Base-by-base conservation (phyloP, 352 stramenopile genomes). In the Saprolegnia parasitica region DNA sequence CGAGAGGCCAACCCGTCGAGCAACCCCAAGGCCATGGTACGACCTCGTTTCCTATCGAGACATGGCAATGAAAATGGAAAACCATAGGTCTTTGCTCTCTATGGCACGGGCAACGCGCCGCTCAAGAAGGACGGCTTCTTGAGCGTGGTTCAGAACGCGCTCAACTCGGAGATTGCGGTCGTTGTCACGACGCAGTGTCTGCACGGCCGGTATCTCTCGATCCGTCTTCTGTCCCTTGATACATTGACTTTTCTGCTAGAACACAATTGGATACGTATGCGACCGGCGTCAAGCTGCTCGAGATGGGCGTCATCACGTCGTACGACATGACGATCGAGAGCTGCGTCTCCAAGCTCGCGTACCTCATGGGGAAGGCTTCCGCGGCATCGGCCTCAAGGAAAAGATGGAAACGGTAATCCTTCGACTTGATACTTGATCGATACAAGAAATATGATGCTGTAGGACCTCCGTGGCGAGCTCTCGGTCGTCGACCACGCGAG, bases 311-410 rank as follows among this genome's bases (percentile, higher is more conserved):
- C n/a, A 93, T 99, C 62, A 97, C 86, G 42, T 96, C 88, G 16
- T 81, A 90, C 39, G 96, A 99, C 76, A 98, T 99, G 95, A 99
- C 96, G 20, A 89, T 98, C 40, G 96, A 99, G 78, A 93, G 94
- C 55, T 91, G 82, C 55, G 83, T 96, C 24, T 87, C 88, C 71
- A 99, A 99, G 76, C 77, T 98, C 49, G 90, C 85, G 46, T 98
- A 98, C 75, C 78, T 99, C 29, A 97, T 98, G 79, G 92, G 93
- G 72, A 91, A 91, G 68, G 85, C 61, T 86, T 92, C 46, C 57
- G 68, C 3, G 81, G 82, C 23, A 67, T 73, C 10, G 75, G 86
- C 49, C 76, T 94, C 35, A 94, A 94, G 73, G 47, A 54, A 10
- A 92, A 90, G 73, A 94, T 94, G 86, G 86, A 93, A 74, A 89